Evolutionary conservation across 148 eudicot genomes (phyloP).

Genomic region (Cornus controversa): DNA sequence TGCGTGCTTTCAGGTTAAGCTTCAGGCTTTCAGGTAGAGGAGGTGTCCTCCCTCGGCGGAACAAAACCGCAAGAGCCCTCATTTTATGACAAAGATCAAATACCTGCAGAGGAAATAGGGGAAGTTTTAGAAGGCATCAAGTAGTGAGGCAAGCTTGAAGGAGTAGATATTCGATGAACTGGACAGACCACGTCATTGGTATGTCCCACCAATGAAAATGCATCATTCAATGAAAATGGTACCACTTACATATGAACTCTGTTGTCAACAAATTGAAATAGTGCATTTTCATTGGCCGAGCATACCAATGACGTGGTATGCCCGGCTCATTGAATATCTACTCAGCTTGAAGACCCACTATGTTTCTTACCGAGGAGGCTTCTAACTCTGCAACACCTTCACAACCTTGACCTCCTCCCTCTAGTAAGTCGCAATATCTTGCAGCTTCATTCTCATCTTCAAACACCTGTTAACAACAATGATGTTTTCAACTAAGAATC

Average conservation of each 20-base stretch:
- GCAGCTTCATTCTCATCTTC: constrained; percentile 93
- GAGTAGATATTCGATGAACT: too few relatives aligned
- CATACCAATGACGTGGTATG: too few relatives aligned
- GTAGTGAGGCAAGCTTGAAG: not conserved
- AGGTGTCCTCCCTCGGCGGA: constrained; percentile 62
- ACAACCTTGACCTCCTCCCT: constrained; percentile 92
- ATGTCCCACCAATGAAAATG: too few relatives aligned
- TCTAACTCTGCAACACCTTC: constrained; percentile 97
- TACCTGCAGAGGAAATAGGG: constrained; percentile 45
- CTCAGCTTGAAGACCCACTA: not conserved
- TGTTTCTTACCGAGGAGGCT: constrained; percentile 78
- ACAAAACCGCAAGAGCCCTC: constrained; percentile 90
- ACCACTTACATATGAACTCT: too few relatives aligned
- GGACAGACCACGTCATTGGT: too few relatives aligned
- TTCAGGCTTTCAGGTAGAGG: constrained; percentile 55
- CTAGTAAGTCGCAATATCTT: constrained; percentile 75
- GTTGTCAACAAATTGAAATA: too few relatives aligned
- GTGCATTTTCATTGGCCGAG: too few relatives aligned
- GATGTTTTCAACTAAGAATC: not conserved
- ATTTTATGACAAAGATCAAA: constrained; percentile 78
- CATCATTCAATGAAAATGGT: too few relatives aligned
- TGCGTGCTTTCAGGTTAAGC: constrained; percentile 78
- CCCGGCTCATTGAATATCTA: too few relatives aligned
- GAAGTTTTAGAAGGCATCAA: not conserved
- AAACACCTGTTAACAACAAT: constrained; percentile 56